These are phyloP conservation scores for Parietaria judaica DNA, from an alignment of 306 rosid species.

Conservation along the genomic window DNA sequence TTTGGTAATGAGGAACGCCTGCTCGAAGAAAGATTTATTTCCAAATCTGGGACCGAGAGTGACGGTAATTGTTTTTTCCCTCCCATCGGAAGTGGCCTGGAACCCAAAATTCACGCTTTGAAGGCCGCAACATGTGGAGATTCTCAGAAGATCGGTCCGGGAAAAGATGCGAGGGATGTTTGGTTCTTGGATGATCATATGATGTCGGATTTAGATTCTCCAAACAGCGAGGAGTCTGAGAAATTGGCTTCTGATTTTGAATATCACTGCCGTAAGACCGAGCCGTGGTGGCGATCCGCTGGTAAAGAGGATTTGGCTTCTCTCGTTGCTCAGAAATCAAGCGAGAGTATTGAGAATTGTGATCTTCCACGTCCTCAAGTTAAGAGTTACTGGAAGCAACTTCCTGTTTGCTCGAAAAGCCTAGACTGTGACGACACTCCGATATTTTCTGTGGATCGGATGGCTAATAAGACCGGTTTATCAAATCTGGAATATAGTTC, in stretches of 20 bases:
- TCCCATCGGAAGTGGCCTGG: constrained; percentile 20
- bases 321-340: constrained; percentile 76
- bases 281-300: constrained; percentile 76
- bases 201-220: constrained; percentile 39
- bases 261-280: constrained; percentile 45
- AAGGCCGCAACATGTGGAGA: constrained; percentile 31
- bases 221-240: constrained; percentile 35
- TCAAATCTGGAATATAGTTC: constrained; percentile 27
- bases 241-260: constrained; percentile 39
- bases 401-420: constrained; percentile 21
- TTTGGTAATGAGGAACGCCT: constrained; percentile 30
- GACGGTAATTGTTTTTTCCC: constrained; percentile 20
- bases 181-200: constrained; percentile 40
- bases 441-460: constrained; percentile 36
- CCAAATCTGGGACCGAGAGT: constrained; percentile 23
- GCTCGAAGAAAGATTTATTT: constrained; percentile 20
- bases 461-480: constrained; percentile 24
- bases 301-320: constrained; percentile 74
- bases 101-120: constrained; percentile 22
- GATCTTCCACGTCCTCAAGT: constrained; percentile 75
- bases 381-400: constrained; percentile 28
- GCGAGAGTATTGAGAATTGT: constrained; percentile 64
- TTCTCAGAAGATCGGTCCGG: constrained; percentile 24
- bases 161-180: constrained; percentile 36
- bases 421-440: constrained; percentile 28